Evolutionary conservation across 1,284 basidiomycete species (phyloP), one percentile per base, ranked within the genome.

Genomic region (Tranzscheliella williamsii): DNA sequence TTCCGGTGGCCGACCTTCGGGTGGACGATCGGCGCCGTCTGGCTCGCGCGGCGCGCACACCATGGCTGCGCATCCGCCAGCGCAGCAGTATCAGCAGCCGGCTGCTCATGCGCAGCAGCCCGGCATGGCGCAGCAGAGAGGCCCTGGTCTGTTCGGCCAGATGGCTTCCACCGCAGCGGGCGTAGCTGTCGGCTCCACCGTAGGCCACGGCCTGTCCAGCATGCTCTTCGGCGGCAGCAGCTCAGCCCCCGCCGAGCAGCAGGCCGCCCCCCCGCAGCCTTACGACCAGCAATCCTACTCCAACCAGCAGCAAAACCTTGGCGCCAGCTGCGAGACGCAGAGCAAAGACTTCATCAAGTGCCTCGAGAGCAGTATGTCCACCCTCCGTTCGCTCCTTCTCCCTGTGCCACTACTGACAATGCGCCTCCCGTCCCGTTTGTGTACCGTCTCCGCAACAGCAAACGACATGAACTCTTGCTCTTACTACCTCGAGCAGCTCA

Each of bases 151-250:
- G 22, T 76, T 76, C 36, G 69, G 70, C 20, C 71, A 76, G 77
- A 91, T 91, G 88, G 90, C 89, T 43, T 89, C 89, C 13, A 91
- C 90, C 6, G 89, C 89, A 22, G 89, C 89, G 45, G 88, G 87
- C 56, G 90, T 91, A 31, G 90, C 90, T 5, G 82, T 89, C 41
- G 89, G 89, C 33, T 90, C 88, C 13, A 81, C 86, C 40, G 83
- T 91, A 56, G 89, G 90, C 37, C 89, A 91, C 71, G 90, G 89
- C 27, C 75, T 91, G 56, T 89, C 87, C 38, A 83, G 78, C 78
- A 89, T 91, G 87, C 83, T 91, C 47, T 91, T 91, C 65, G 90
- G 89, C 37, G 84, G 86, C 44, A 78, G 81, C 27, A 70, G 79
- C 32, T 67, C 72, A 30, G 70, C 38, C 9, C 67, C 58, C 23